A percentile compares a stretch with the other conserved stretches of the same genome.
phyloP scores from a whole-genome alignment of 805 yeast species.

The Candida coquimbonensis region DNA sequence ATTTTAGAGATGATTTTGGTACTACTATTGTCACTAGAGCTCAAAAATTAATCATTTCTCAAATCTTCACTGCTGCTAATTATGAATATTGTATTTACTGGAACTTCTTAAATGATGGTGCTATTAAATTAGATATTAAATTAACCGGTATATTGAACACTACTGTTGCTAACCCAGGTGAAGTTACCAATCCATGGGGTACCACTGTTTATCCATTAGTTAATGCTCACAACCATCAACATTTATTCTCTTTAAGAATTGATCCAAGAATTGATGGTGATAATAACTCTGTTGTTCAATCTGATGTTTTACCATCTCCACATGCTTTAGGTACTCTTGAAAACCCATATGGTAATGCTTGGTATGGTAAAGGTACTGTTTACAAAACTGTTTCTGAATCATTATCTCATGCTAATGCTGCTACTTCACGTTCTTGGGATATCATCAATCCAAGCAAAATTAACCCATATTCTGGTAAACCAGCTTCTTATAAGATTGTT shows the following conservation, averaged over 20 bases:
- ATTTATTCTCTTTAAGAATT: conserved; percentile 67
- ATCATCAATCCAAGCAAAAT: conserved; percentile 62
- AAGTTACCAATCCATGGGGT: conserved; percentile 70
- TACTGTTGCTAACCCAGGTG: conserved; percentile 54
- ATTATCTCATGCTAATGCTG: conserved; percentile 50
- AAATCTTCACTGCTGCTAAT: conserved; percentile 82
- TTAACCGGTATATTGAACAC: conserved; percentile 82
- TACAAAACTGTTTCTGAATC: conserved; percentile 67
- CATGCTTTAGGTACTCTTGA: conserved; percentile 57
- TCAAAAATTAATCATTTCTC: conserved; percentile 65
- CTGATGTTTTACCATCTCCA: conserved; percentile 58
- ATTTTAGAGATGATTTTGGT: conserved; percentile 72
- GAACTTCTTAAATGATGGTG: conserved; percentile 79
- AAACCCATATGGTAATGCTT: conserved; percentile 74
- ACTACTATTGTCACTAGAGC: conserved; percentile 74
- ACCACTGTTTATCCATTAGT: conserved; percentile 73
- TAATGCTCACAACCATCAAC: conserved; percentile 85
- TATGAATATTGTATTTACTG: conserved; percentile 82
- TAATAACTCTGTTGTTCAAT: conserved; percentile 62
- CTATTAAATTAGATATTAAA: conserved; percentile 71
- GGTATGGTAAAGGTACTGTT: conserved; percentile 56
- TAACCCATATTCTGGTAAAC: conserved; percentile 67
- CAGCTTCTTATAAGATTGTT: conserved; percentile 69
- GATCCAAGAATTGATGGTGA: conserved; percentile 82
- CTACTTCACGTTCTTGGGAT: conserved; percentile 71